Percentiles rank a stretch among this genome's conserved stretches.
Conservation (phyloP, 257 asterid genomes). For the Forsythia suspensa region DNA sequence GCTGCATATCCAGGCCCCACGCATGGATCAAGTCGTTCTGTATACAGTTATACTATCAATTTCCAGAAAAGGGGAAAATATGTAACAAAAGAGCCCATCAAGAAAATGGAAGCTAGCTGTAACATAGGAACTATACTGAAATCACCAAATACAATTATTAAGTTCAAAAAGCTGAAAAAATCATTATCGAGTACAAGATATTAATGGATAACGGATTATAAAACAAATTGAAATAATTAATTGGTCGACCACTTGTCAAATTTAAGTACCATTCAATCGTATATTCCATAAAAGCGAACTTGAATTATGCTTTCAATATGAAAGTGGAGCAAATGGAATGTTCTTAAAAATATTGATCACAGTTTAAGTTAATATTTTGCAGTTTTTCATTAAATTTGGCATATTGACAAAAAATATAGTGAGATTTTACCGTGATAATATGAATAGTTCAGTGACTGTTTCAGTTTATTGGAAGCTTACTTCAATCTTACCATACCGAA, state of each 20-base stretch:
- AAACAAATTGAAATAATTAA: too few relatives aligned
- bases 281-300: neutral
- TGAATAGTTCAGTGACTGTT: neutral
- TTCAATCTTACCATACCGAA: neutral
- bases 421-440: too few relatives aligned
- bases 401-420: neutral
- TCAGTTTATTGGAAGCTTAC: neutral
- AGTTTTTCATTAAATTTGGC: neutral
- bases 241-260: neutral
- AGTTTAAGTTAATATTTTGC: neutral
- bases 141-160: neutral
- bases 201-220: neutral
- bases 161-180: neutral
- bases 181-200: neutral
- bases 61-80: neutral
- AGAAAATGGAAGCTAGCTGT: neutral
- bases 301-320: neutral
- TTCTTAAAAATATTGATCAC: neutral
- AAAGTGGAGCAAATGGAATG: neutral
- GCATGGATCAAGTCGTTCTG: constrained; percentile 98
- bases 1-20: constrained; percentile 94
- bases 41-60: neutral
- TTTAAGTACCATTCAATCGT: neutral
- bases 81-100: neutral
- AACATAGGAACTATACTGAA: neutral